Base-by-base conservation (phyloP, 2,329 filamentous ascomycete species). In the Pseudocercospora crystallina region DNA sequence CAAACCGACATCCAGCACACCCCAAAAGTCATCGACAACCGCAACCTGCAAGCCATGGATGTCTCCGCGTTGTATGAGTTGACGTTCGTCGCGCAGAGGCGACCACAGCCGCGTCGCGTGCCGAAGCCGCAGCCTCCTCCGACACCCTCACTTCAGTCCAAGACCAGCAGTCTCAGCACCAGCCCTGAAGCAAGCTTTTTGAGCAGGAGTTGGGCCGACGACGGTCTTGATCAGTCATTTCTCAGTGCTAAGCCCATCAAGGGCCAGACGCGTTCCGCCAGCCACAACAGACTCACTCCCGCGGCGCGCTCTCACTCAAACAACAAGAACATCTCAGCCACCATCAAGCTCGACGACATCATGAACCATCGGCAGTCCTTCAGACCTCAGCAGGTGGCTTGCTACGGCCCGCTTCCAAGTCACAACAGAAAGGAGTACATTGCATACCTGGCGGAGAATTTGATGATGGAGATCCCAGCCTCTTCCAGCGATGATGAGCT, bases 1-100 rank as follows among this genome's bases (percentile, higher is more conserved):
- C 83, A 86, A 63, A 81, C 78, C 30, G 83, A 86, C 60, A 73
- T 84, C 31, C 78, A 82, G 51, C 81, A 80, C 68, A 75, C 78
- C 5, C 73, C 79, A 8, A 81, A 82, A 56, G 73, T 80, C n/a
- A 73, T 82, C 41, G 80, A 83, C 59, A 75, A 78, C 52, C 75
- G 80, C 33, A 78, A 77, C 47, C 69, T 81, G 61, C 80, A 81
- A 60, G 74, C 80, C 1, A 71, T 83, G 54, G 77, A 76, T 36
- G 76, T 83, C 65, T 81, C 80, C 39, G 78, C 82, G 26, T 76
- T 73, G 55, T 82, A 81, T 14, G 78, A 81, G 43, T 70, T 84
- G 44, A 72, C 76, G 48, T 74, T 76, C 29, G 80, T 82, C 52
- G 71, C 72, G 20, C 80, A 83, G 62, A 76, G 73, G 58, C 72